Evolutionary conservation across 2,329 filamentous ascomycete species (phyloP).

Genomic region (Aspergillus flavus): DNA sequence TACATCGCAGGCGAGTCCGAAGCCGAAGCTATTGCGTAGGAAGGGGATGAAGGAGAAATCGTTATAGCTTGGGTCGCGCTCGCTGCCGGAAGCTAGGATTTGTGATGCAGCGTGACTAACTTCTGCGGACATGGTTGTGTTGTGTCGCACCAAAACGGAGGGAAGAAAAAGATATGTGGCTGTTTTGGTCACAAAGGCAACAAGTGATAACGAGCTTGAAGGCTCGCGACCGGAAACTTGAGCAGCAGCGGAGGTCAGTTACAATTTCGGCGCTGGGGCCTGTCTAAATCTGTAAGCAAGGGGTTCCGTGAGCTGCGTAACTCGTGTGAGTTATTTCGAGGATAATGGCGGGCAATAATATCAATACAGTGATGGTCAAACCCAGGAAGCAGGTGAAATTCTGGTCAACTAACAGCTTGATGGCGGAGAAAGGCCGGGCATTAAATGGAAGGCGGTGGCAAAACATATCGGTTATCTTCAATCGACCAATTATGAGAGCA

Average conservation of each 20-base stretch:
- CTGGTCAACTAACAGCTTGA: background rate
- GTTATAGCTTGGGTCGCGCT: conserved; percentile 52
- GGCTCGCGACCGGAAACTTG: background rate
- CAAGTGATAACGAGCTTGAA: background rate
- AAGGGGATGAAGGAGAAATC: conserved; percentile 85
- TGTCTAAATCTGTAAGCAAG: background rate
- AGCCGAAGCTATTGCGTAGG: conserved; percentile 78
- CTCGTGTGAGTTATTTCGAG: background rate
- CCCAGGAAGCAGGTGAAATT: background rate
- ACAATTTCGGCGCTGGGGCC: background rate
- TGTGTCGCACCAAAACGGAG: background rate
- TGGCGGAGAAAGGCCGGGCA: background rate
- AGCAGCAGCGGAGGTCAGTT: background rate
- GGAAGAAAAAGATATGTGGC: background rate
- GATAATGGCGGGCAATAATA: background rate
- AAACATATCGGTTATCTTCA: background rate
- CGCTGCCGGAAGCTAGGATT: conserved; percentile 38
- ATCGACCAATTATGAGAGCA: background rate
- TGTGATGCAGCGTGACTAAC: conserved; percentile 34
- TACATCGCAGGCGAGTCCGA: conserved; percentile 76
- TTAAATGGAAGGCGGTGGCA: conserved; percentile 11
- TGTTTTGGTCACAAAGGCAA: background rate
- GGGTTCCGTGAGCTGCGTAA: background rate
- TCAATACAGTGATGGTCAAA: background rate
- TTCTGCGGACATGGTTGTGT: conserved; percentile 37